Percentiles rank a stretch among this genome's conserved stretches.
Conservation (phyloP, 2,329 filamentous ascomycete genomes). For the Cadophora sp. region DNA sequence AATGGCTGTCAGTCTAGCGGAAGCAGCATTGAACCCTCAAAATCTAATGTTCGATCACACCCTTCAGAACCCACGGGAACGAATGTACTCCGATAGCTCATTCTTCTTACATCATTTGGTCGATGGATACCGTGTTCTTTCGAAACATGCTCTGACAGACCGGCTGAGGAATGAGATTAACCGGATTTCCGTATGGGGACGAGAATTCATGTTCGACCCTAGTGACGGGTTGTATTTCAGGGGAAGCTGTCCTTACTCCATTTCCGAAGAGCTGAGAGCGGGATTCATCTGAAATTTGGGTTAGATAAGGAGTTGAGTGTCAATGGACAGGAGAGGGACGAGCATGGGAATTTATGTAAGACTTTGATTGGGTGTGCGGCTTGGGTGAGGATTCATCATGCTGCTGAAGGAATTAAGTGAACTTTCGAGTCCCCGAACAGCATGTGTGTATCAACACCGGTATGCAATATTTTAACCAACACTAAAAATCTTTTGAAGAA, state of each 20-base stretch:
- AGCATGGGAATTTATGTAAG: slow-evolving; percentile 34
- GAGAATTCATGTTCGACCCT: slow-evolving; percentile 33
- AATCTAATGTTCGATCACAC: slow-evolving; percentile 30
- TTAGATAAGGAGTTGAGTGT: slow-evolving; percentile 20
- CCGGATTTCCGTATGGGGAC: slow-evolving; percentile 32
- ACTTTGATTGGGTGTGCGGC: slow-evolving; percentile 35
- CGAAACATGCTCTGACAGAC: slow-evolving; percentile 20
- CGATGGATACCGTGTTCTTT: slow-evolving; percentile 31
- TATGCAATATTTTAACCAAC: too few relatives aligned
- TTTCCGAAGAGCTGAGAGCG: slow-evolving; percentile 25
- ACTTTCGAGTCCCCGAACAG: not conserved
- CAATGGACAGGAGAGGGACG: slow-evolving; percentile 34
- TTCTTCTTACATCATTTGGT: slow-evolving; percentile 38
- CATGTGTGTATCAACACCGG: too few relatives aligned
- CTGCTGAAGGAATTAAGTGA: slow-evolving; percentile 16
- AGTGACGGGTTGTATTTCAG: slow-evolving; percentile 33
- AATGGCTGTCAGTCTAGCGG: slow-evolving; percentile 29
- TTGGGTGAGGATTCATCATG: slow-evolving; percentile 32
- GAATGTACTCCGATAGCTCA: slow-evolving; percentile 36
- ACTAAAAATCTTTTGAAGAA: too few relatives aligned
- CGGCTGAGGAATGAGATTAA: slow-evolving; percentile 24
- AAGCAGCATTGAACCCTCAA: slow-evolving; percentile 30
- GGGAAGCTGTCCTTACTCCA: slow-evolving; percentile 33
- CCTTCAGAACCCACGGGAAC: slow-evolving; percentile 9
- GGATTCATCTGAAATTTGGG: slow-evolving; percentile 30